phyloP scores from a whole-genome alignment of 2,329 filamentous ascomycete species.

The Coniochaeta hoffmannii region DNA sequence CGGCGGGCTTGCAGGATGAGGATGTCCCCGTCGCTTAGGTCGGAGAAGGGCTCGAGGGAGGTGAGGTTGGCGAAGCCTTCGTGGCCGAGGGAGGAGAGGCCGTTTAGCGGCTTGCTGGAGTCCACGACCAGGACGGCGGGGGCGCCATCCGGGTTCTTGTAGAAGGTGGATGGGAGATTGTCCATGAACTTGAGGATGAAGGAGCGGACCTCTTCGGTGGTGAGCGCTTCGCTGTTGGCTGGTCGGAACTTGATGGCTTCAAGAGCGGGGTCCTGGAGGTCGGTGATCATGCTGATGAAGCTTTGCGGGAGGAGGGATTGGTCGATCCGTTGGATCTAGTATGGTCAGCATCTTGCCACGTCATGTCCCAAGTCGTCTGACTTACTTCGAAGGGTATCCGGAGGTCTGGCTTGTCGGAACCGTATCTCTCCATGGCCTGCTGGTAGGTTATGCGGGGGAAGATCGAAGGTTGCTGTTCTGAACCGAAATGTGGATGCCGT shows the following conservation, averaged over 20 bases:
- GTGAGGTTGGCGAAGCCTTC: slow-evolving; percentile 52
- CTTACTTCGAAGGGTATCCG: slow-evolving; percentile 61
- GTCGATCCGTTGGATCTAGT: slow-evolving; percentile 58
- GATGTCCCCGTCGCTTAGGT: slow-evolving; percentile 63
- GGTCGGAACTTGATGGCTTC: slow-evolving; percentile 63
- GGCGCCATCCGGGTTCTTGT: slow-evolving; percentile 65
- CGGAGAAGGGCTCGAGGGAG: slow-evolving; percentile 19
- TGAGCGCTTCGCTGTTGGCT: slow-evolving; percentile 17
- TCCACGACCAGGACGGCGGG: slow-evolving; percentile 76
- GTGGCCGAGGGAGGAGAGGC: slow-evolving; percentile 71
- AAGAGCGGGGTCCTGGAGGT: slow-evolving; percentile 59
- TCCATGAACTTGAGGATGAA: slow-evolving; percentile 69
- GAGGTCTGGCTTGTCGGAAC: slow-evolving; percentile 88
- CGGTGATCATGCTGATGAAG: slow-evolving; percentile 69
- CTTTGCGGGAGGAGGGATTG: slow-evolving; percentile 48
- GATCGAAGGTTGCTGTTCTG: not conserved
- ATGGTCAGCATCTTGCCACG: not conserved
- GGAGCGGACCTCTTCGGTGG: slow-evolving; percentile 44
- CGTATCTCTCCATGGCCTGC: slow-evolving; percentile 71
- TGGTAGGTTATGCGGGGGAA: slow-evolving; percentile 56
- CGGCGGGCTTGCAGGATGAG: slow-evolving; percentile 74
- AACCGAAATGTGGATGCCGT: not conserved
- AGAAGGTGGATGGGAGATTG: slow-evolving; percentile 48
- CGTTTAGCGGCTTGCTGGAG: slow-evolving; percentile 62
- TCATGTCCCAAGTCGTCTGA: not conserved